Evolutionary conservation across 805 yeast genomes (phyloP), one percentile per base, ranked within the genome.

Genomic region (Candida stauntonica): DNA sequence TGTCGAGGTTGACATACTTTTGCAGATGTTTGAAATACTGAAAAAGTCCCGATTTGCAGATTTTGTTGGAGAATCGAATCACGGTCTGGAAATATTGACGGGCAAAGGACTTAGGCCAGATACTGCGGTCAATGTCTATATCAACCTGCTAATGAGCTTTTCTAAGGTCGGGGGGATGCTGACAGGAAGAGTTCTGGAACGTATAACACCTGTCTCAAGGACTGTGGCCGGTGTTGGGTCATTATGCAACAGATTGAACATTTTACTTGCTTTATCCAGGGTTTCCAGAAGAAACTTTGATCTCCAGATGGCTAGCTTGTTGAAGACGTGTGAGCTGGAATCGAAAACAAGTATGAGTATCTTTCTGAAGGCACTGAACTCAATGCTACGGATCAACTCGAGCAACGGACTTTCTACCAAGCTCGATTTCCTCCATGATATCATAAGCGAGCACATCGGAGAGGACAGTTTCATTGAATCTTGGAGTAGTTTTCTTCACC

Each of bases 191-290:
- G 41, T 53, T 9, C 21, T 52, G 27, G 60, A 55, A 18, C 49
- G 40, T 12, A 33, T 52, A 4, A 35, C 44, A 2, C 58, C 60
- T 0, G 43, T 55, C 2, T 45, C 57, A 4, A 49, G 38, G 27
- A 35, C 44, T 1, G 26, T 42, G 1, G 16, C 48, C 18, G 46
- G 40, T 21, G 17, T 45, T 14, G 26, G 19, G 4, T 38, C 50
- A 2, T 46, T 53, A 17, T 42, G 45, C 33, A 55, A 55, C 41
- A 46, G 60, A 37, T 14, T 46, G 21, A 55, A 54, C 18, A 42
- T 55, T 2, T 14, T 55, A 1, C 28, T 54, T 2, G 42, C 42
- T 13, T 18, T 51, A 12, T 33, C 49, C 6, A 18, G 26, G 8
- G 33, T 38, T 7, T 46, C 50, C 15, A 36, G 35, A 14, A 52